Evolutionary conservation across 805 yeast species (phyloP).

Genomic region (Candida gorgasii): DNA sequence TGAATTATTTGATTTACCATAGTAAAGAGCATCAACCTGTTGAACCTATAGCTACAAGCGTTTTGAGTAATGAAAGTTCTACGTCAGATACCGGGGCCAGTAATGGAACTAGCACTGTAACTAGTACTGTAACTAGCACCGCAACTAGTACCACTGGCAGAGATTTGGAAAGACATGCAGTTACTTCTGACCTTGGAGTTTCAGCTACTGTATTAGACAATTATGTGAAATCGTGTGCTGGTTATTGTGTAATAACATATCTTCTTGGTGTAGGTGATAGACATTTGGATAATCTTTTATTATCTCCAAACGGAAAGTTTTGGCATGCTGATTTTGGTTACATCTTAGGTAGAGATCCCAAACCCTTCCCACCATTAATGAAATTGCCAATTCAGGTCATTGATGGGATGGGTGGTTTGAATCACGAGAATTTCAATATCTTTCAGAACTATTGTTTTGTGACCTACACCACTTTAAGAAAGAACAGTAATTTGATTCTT

Average conservation of each 20-base stretch:
- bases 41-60: constrained; percentile 25
- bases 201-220: constrained; percentile 81
- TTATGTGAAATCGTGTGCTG: constrained; percentile 93
- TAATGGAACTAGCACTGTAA: no score
- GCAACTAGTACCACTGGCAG: no score
- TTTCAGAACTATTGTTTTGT: constrained; percentile 94
- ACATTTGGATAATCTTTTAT: constrained; percentile 85
- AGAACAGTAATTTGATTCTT: constrained; percentile 84
- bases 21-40: constrained; percentile 32
- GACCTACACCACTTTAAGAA: constrained; percentile 85
- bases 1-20: constrained; percentile 67
- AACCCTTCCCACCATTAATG: constrained; percentile 98
- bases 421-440: constrained; percentile 78
- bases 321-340: constrained; percentile 99
- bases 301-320: constrained; percentile 78
- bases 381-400: constrained; percentile 94
- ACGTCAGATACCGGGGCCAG: constrained; percentile 9
- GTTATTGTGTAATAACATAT: constrained; percentile 95
- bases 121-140: no score
- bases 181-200: constrained; percentile 47
- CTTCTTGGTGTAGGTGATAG: constrained; percentile 96
- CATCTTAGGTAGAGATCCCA: constrained; percentile 94
- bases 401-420: constrained; percentile 96
- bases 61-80: constrained; percentile 6
- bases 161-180: constrained; percentile 26